Evolutionary conservation across 2,329 filamentous ascomycete species (phyloP), one percentile per base, ranked within the genome.

Genomic region (Calonectria crousiana): DNA sequence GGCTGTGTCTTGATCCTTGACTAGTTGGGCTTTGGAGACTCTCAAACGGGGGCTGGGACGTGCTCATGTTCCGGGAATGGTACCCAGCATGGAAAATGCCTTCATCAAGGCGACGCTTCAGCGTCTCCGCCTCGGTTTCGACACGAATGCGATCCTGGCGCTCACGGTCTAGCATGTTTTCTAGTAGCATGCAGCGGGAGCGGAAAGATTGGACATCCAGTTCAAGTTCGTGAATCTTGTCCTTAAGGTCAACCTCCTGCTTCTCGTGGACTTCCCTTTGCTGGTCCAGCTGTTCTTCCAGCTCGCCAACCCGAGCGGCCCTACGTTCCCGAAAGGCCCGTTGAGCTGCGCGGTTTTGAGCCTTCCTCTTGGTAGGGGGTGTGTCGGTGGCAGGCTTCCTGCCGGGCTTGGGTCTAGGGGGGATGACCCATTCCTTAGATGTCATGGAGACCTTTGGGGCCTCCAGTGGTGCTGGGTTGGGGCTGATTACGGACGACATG

Each of bases 311-410:
- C 49, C 95, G 94, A 30, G 95, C 95, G 2, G 95, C 95, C 76
- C 96, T 92, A 72, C 96, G 90, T 85, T 98, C 95, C 41, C 96
- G 91, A 85, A 98, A 98, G 1, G 94, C 95, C 73, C 96, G 90
- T 86, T 98, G 96, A 4, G 96, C 96, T 60, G 95, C 94, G 74
- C 97, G 91, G 84, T 98, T 98, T 86, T 98, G 97, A 1, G 95
- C 94, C 88, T 98, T 97, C 78, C 97, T 92, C 87, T 98, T 98
- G 53, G 95, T 98, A 2, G 95, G 94, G 18, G 96, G 95, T 67
- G 96, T 97, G 82, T 98, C 96, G 44, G 95, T 97, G 60, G 95
- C 95, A 4, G 96, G 96, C 89, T 98, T 98, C 79, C 96, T 92
- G 64, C 96, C 96, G 28, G 97, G 96, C 88, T 96, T 96, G 60